phyloP scores from a whole-genome alignment of 163 green algal species.

The Picocystis sp. region DNA sequence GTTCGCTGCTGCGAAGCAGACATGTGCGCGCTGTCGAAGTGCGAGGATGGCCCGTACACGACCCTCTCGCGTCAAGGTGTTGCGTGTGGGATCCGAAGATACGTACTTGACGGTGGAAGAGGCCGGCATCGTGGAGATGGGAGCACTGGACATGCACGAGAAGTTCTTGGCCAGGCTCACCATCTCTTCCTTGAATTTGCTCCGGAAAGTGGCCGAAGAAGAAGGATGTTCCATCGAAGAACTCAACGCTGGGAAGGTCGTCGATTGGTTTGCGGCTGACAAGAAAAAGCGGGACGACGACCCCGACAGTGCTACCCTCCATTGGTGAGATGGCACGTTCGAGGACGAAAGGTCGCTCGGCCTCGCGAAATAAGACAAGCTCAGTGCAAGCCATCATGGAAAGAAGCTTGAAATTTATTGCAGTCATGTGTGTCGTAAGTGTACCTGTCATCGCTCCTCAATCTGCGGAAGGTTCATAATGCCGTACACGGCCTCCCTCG shows the following conservation, averaged over 20 bases:
- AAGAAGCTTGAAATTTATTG: too few relatives aligned
- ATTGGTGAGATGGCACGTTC: conserved; percentile 11
- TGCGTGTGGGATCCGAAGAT: neutral
- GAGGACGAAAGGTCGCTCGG: too few relatives aligned
- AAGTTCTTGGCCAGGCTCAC: conserved; percentile 25
- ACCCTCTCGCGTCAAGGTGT: too few relatives aligned
- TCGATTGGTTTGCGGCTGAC: conserved; percentile 26
- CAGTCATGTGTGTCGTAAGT: too few relatives aligned
- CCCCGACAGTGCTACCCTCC: conserved; percentile 18
- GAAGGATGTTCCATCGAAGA: conserved; percentile 23
- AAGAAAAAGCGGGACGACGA: conserved; percentile 17
- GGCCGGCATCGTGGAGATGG: conserved; percentile 25
- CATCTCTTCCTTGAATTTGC: conserved; percentile 26
- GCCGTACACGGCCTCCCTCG: conserved; percentile 62
- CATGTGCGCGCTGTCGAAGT: too few relatives aligned
- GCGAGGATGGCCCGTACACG: too few relatives aligned
- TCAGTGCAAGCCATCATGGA: too few relatives aligned
- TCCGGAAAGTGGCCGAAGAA: conserved; percentile 21
- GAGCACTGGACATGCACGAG: conserved; percentile 27
- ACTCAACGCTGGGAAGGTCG: conserved; percentile 20
- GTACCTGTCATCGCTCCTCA: conserved; percentile 38
- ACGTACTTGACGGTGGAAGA: conserved; percentile 22
- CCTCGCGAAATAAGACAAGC: too few relatives aligned
- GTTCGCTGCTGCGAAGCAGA: too few relatives aligned
- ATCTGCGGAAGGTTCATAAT: conserved; percentile 96